phyloP scores from a whole-genome alignment of 2,329 filamentous ascomycete genomes.

The Trichoderma arundinaceum region DNA sequence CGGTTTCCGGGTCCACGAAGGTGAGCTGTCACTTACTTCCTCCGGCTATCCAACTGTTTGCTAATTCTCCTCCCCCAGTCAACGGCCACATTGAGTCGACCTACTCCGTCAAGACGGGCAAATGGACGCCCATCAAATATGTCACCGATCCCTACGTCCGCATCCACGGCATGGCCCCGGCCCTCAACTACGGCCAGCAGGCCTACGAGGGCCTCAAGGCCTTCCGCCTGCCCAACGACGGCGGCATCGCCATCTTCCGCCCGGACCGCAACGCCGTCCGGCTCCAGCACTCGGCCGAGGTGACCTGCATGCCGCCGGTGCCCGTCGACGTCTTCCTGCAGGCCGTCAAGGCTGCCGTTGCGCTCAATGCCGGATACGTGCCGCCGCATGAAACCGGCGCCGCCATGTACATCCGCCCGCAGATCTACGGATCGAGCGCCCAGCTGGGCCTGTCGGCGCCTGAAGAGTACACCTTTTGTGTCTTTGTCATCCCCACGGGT shows the following conservation, averaged over 20 bases:
- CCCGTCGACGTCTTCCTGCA: slow-evolving; percentile 77
- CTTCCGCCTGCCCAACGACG: slow-evolving; percentile 76
- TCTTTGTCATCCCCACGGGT: slow-evolving; percentile 89
- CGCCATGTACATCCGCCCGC: slow-evolving; percentile 88
- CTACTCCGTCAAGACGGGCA: slow-evolving; percentile 73
- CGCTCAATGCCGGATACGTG: slow-evolving; percentile 87
- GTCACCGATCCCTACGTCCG: slow-evolving; percentile 82
- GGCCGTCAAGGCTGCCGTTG: slow-evolving; percentile 79
- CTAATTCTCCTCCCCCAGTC: slow-evolving; percentile 56
- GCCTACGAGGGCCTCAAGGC: slow-evolving; percentile 99
- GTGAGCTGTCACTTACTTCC: slow-evolving; percentile 53
- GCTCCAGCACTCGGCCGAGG: slow-evolving; percentile 82
- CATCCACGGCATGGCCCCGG: slow-evolving; percentile 94
- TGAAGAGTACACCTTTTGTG: slow-evolving; percentile 89
- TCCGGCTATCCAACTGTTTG: too few species aligned
- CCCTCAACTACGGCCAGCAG: slow-evolving; percentile 95
- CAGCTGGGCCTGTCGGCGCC: slow-evolving; percentile 86
- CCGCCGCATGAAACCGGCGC: slow-evolving; percentile 88
- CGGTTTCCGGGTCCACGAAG: slow-evolving; percentile 90
- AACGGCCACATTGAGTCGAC: slow-evolving; percentile 93
- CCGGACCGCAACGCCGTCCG: slow-evolving; percentile 82
- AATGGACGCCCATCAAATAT: slow-evolving; percentile 81
- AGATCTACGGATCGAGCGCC: slow-evolving; percentile 85
- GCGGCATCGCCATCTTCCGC: slow-evolving; percentile 82
- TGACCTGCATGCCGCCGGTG: slow-evolving; percentile 81